phyloP scores from a whole-genome alignment of 2,329 filamentous ascomycete species.

The Leptoxyphium fumago region DNA sequence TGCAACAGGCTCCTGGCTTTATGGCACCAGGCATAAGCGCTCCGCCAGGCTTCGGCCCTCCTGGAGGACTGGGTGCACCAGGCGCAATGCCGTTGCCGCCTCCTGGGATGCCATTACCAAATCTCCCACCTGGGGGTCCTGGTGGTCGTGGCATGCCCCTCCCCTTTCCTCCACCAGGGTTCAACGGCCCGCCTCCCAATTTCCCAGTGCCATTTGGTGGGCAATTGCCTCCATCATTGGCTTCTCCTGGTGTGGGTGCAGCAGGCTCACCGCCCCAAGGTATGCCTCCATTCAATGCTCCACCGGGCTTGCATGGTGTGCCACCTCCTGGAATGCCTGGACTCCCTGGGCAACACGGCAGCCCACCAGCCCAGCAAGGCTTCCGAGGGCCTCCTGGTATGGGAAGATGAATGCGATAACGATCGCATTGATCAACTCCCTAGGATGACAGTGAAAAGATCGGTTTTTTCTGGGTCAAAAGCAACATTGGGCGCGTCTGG shows the following conservation, averaged over 20 bases:
- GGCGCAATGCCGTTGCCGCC: not conserved
- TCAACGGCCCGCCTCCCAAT: constrained; percentile 23
- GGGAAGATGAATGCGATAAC: not conserved
- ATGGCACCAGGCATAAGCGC: constrained; percentile 1
- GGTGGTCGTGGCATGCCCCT: constrained; percentile 12
- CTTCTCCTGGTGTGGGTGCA: constrained; percentile 4
- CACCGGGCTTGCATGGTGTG: not conserved
- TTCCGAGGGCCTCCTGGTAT: not conserved
- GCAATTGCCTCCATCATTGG: constrained; percentile 21
- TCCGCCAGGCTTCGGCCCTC: constrained; percentile 4
- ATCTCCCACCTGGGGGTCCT: constrained; percentile 13
- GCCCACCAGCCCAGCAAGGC: not conserved
- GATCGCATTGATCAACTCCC: too few species aligned
- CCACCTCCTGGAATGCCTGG: not conserved
- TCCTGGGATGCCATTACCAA: constrained; percentile 25
- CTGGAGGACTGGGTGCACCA: not conserved
- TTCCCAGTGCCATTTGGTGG: constrained; percentile 22
- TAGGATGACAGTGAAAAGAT: too few species aligned
- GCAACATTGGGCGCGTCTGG: too few species aligned
- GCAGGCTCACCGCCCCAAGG: constrained; percentile 14
- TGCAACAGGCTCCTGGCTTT: constrained; percentile 22
- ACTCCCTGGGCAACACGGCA: not conserved
- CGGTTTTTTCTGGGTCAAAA: too few species aligned
- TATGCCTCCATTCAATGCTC: constrained; percentile 7
- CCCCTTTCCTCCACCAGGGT: constrained; percentile 22